Conservation (phyloP, 2,329 filamentous ascomycete genomes). For the Colletotrichum sp. region DNA sequence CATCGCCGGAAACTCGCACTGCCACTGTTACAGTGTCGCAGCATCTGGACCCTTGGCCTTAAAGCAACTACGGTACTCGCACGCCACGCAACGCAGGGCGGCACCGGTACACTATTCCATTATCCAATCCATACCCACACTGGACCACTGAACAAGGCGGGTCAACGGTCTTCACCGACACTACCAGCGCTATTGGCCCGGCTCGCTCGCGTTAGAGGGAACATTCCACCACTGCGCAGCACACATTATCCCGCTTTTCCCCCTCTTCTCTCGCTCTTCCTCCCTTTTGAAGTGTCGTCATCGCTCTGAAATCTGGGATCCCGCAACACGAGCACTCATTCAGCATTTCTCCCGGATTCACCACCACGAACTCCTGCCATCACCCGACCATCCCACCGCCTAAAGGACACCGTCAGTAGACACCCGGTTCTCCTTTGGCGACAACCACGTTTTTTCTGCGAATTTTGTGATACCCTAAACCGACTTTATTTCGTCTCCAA, state of each 20-base stretch:
- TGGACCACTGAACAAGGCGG: conserved; percentile 2
- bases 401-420: neutral
- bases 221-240: conserved; percentile 1
- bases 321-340: neutral
- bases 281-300: conserved; percentile 15
- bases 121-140: conserved; percentile 14
- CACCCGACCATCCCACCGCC: conserved; percentile 10
- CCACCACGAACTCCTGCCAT: conserved; percentile 2
- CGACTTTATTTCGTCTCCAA: neutral
- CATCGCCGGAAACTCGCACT: neutral
- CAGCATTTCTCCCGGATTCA: neutral
- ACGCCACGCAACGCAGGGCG: conserved; percentile 13
- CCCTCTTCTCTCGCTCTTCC: conserved; percentile 7
- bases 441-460: neutral
- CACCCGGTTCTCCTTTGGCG: neutral
- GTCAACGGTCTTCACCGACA: conserved; percentile 22
- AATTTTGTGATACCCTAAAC: conserved; percentile 2
- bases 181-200: conserved; percentile 14
- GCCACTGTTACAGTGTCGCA: neutral
- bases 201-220: neutral
- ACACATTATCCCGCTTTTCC: conserved; percentile 10
- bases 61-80: neutral
- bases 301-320: conserved; percentile 13
- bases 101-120: neutral
- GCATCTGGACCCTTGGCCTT: neutral